Percentiles rank a stretch among this genome's conserved stretches.
phyloP scores from a whole-genome alignment of 2,329 filamentous ascomycete species.

The Ophidiomyces ophidiicola region DNA sequence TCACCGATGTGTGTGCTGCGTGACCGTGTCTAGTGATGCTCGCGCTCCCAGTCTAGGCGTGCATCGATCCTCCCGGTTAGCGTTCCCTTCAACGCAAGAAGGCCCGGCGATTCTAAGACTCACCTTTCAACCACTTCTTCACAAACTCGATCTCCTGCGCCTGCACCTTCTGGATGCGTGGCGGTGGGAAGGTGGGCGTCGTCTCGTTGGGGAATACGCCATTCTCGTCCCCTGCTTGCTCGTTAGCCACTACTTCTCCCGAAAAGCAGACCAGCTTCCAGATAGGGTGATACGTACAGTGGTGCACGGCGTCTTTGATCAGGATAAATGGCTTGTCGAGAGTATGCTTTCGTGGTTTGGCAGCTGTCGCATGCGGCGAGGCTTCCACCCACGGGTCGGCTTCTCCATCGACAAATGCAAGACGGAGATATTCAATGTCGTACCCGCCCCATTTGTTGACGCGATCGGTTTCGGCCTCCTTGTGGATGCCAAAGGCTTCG shows the following conservation, averaged over 20 bases:
- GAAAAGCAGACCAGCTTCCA: slow-evolving; percentile 25
- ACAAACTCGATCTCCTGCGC: slow-evolving; percentile 37
- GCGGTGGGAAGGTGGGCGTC: slow-evolving; percentile 36
- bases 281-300: slow-evolving; percentile 56
- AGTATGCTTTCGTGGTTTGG: slow-evolving; percentile 47
- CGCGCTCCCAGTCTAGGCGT: not conserved
- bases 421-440: slow-evolving; percentile 57
- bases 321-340: slow-evolving; percentile 58
- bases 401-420: slow-evolving; percentile 67
- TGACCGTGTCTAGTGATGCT: not conserved
- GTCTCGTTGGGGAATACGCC: slow-evolving; percentile 43
- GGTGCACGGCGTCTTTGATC: slow-evolving; percentile 63
- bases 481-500: slow-evolving; percentile 56
- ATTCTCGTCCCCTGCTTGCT: slow-evolving; percentile 35
- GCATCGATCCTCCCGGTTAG: too few relatives aligned
- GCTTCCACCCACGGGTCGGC: slow-evolving; percentile 70
- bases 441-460: slow-evolving; percentile 71
- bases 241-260: slow-evolving; percentile 22
- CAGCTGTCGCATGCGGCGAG: slow-evolving; percentile 55
- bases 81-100: not conserved
- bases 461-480: slow-evolving; percentile 47
- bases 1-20: not conserved
- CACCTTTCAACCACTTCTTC: slow-evolving; percentile 38
- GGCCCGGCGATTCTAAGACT: slow-evolving; percentile 4
- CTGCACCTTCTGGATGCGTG: slow-evolving; percentile 37